Conservation (phyloP, 257 asterid genomes). For the Mentha longifolia region DNA sequence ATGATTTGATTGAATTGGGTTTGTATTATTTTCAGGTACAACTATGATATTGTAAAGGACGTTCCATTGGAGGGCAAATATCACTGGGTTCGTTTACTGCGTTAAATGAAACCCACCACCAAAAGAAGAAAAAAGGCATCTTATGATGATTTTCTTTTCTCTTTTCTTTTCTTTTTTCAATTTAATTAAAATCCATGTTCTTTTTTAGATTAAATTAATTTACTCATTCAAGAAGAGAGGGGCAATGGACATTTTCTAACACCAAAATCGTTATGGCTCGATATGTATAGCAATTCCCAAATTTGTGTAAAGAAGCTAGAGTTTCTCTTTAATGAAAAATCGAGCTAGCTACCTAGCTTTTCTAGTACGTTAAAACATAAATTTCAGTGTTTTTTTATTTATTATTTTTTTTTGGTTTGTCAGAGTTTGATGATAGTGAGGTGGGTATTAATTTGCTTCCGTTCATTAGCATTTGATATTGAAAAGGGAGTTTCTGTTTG, state of each 20-base stretch:
- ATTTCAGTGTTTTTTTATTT: background rate
- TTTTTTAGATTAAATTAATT: slow-evolving; percentile 20
- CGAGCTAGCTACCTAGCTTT: slow-evolving; percentile 22
- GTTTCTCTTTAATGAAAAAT: slow-evolving; percentile 32
- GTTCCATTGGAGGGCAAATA: slow-evolving; percentile 83
- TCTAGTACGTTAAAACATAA: slow-evolving; percentile 1
- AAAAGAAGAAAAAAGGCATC: slow-evolving; percentile 43
- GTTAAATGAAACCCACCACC: slow-evolving; percentile 40
- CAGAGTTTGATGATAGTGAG: slow-evolving; percentile 41
- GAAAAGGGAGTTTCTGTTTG: slow-evolving; percentile 50
- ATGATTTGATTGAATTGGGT: slow-evolving; percentile 43
- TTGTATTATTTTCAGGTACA: slow-evolving; percentile 67
- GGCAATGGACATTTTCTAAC: slow-evolving; percentile 35
- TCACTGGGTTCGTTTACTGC: slow-evolving; percentile 76
- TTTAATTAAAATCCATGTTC: background rate
- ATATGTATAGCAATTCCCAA: slow-evolving; percentile 54
- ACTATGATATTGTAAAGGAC: slow-evolving; percentile 76
- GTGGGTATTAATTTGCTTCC: slow-evolving; percentile 38
- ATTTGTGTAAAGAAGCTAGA: slow-evolving; percentile 53
- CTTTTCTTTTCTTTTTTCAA: background rate
- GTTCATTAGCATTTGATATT: slow-evolving; percentile 30
- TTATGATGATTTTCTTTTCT: slow-evolving; percentile 32
- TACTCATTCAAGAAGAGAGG: slow-evolving; percentile 34
- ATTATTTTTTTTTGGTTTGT: slow-evolving; percentile 6
- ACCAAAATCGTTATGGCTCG: slow-evolving; percentile 35